phyloP scores from a whole-genome alignment of 345 rosid genomes.

The Triadica sebifera region DNA sequence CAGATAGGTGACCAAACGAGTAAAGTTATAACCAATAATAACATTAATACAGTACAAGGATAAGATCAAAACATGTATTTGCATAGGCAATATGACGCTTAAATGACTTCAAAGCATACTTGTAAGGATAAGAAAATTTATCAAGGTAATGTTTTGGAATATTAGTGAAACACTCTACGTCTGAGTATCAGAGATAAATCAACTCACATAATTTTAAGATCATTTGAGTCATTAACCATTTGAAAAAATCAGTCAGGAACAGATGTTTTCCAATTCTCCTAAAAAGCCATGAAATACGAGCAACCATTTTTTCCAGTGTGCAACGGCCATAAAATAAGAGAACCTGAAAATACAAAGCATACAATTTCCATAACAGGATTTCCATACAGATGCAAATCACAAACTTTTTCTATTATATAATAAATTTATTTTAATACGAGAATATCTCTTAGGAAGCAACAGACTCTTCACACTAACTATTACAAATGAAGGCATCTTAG shows the following conservation, averaged over 20 bases:
- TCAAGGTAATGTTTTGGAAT: slow-evolving; percentile 8
- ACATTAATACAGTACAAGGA: slow-evolving; percentile 34
- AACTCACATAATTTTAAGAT: slow-evolving; percentile 83
- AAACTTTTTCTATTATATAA: not conserved
- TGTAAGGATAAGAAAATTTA: slow-evolving; percentile 34
- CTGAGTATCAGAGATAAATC: slow-evolving; percentile 11
- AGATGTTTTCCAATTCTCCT: slow-evolving; percentile 87
- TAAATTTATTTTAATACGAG: not conserved
- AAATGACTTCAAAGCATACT: slow-evolving; percentile 81
- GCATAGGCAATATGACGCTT: slow-evolving; percentile 76
- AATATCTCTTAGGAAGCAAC: not conserved
- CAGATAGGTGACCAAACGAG: not conserved
- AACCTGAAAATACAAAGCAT: slow-evolving; percentile 41
- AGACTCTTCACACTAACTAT: not conserved
- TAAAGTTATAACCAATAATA: not conserved
- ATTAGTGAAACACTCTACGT: not conserved
- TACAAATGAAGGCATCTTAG: slow-evolving; percentile 1
- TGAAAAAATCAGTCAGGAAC: slow-evolving; percentile 68
- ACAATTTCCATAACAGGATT: not conserved
- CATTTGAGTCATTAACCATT: slow-evolving; percentile 61
- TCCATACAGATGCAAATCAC: not conserved
- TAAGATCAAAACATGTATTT: slow-evolving; percentile 74
- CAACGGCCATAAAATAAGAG: slow-evolving; percentile 64
- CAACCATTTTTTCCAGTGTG: slow-evolving; percentile 60
- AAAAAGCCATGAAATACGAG: slow-evolving; percentile 54